These are phyloP conservation scores for Talaromyces atroroseus DNA, from an alignment of 2,329 filamentous ascomycete species.

Conservation along the genomic window DNA sequence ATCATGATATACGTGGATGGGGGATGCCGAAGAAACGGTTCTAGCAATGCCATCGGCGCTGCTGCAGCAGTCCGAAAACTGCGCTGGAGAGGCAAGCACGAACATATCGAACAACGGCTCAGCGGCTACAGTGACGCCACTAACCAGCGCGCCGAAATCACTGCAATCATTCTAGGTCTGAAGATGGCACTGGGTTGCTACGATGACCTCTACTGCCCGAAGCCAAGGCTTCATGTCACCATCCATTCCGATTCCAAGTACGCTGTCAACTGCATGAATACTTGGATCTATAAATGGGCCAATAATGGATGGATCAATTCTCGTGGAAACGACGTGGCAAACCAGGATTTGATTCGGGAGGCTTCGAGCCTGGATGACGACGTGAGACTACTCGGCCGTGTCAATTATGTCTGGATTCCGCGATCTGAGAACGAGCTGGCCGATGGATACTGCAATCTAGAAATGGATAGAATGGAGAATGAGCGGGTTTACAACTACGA, in stretches of 20 bases:
- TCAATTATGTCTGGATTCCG: conserved; percentile 1
- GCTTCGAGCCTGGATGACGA: background rate
- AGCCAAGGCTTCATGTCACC: background rate
- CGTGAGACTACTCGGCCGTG: background rate
- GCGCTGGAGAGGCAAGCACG: background rate
- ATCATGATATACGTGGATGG: conserved; percentile 7
- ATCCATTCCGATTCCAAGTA: conserved; percentile 5
- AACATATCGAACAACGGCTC: background rate
- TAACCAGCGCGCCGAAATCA: background rate
- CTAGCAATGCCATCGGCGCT: background rate
- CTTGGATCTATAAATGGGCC: conserved; percentile 4
- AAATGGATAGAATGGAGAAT: background rate
- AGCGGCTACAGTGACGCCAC: background rate
- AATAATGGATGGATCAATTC: background rate
- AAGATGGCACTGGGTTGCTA: background rate
- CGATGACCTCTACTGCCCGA: background rate
- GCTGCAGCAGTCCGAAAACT: background rate
- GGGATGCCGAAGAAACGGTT: background rate
- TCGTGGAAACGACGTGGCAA: background rate
- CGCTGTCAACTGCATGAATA: conserved; percentile 5
- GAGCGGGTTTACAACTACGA: no score
- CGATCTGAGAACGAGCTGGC: background rate
- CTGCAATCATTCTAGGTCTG: background rate
- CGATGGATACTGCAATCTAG: background rate
- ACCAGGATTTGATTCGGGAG: background rate